These are phyloP conservation scores for Zasmidium citrigriseum DNA, from an alignment of 2,329 filamentous ascomycete genomes.

Conservation along the genomic window DNA sequence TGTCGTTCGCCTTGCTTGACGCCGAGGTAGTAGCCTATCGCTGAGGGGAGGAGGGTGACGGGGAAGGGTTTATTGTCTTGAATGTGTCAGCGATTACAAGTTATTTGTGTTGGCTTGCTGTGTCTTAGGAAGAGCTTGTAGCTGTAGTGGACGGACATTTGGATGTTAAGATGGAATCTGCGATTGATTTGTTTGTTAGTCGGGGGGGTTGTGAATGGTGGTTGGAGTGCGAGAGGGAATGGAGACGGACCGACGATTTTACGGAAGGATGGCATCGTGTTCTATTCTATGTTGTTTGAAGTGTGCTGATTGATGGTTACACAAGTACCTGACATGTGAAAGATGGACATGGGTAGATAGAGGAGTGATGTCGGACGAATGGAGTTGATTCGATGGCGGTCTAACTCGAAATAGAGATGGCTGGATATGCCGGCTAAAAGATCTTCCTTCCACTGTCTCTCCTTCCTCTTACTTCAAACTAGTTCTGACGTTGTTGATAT, in stretches of 20 bases:
- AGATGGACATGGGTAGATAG: too few species aligned
- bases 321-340: not conserved
- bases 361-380: not conserved
- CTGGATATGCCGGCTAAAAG: too few species aligned
- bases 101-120: too few species aligned
- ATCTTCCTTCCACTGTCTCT: too few species aligned
- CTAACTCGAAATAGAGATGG: too few species aligned
- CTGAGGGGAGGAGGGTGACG: constrained; percentile 33
- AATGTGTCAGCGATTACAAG: too few species aligned
- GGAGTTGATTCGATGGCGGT: not conserved
- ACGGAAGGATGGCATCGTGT: constrained; percentile 16
- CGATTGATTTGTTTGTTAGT: not conserved
- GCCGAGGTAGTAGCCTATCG: constrained; percentile 33
- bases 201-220: not conserved
- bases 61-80: constrained; percentile 36
- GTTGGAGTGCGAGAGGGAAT: not conserved
- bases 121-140: not conserved
- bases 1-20: constrained; percentile 34
- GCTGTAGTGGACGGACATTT: too few species aligned
- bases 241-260: constrained; percentile 20
- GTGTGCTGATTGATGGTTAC: not conserved
- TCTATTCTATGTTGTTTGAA: not conserved
- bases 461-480: too few species aligned
- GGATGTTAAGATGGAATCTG: constrained; percentile 32
- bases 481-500: too few species aligned